Base-by-base conservation (phyloP, 768 basidiomycete species). In the Mycena capillaripes region DNA sequence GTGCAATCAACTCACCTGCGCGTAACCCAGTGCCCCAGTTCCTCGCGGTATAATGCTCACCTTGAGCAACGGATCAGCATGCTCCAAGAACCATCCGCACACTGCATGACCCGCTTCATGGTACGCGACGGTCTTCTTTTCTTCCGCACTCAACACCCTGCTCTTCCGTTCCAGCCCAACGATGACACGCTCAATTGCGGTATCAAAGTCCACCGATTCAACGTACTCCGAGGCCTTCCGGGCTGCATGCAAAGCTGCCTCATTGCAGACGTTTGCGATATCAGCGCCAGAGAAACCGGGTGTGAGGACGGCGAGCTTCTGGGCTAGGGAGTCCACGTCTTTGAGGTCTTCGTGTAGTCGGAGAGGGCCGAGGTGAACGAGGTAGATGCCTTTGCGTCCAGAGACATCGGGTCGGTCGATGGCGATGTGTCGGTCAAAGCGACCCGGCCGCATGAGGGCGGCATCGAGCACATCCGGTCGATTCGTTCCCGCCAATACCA, bases 21-120 rank as follows among this genome's bases (percentile, higher is more conserved):
- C 97, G 82, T 99, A 99, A 56, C 97, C 97, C 46, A 99, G 86
- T 27, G 97, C 96, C 40, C 97, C 98, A 59, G 95, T 92, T 62
- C 98, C 98, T 76, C 97, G 91, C 48, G 98, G 98, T 72, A 99
- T 98, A 81, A 99, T 99, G 82, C 95, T 97, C 69, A 99, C 98
- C 83, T 99, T 98, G 74, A 98, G 89, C 57, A 99, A 84, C 42
- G 97, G 97, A 79, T 99, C 97, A 52, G 98, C 98, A 74, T 97
- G 95, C 83, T 99, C 96, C 76, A 99, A 85, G 88, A 95, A 98
- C 98, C 98, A 99, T 4, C 98, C 98, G 78, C 95, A 97, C 53
- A 99, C 93, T 25, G 98, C 98, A 82, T 99, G 98, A 6, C 98
- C 98, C 27, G 98, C 98, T 86, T 99, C 98, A 79, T 99, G 98